phyloP scores from a whole-genome alignment of 2,329 filamentous ascomycete genomes.

The Neurospora sp. region DNA sequence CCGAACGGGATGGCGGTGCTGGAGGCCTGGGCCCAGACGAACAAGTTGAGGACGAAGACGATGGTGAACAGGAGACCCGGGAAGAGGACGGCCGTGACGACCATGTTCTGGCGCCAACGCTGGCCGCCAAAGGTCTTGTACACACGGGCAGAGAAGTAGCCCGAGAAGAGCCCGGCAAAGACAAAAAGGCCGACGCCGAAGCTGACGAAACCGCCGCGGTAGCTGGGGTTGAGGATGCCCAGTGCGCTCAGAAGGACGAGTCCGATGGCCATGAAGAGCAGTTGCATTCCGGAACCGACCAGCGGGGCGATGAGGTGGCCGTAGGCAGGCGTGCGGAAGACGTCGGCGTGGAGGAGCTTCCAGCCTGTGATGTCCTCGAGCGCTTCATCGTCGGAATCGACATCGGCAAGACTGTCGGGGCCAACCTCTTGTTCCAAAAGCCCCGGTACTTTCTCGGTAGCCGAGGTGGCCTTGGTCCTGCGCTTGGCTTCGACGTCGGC shows the following conservation, averaged over 20 bases:
- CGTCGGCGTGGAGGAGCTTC: conserved; percentile 83
- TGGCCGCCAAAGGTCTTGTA: conserved; percentile 76
- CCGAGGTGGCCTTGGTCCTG: conserved; percentile 37
- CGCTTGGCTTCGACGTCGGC: conserved; percentile 56
- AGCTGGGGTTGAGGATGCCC: conserved; percentile 74
- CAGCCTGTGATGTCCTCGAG: conserved; percentile 77
- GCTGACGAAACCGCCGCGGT: conserved; percentile 81
- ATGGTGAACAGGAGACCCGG: conserved; percentile 68
- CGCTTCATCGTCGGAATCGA: conserved; percentile 58
- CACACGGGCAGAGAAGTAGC: conserved; percentile 75
- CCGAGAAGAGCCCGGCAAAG: conserved; percentile 74
- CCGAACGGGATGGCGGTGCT: conserved; percentile 80
- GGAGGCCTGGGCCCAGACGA: conserved; percentile 83
- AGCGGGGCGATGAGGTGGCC: conserved; percentile 70
- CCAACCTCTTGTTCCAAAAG: conserved; percentile 52
- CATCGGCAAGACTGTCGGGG: conserved; percentile 26
- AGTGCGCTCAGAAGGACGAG: conserved; percentile 64
- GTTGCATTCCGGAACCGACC: conserved; percentile 76
- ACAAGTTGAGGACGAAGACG: conserved; percentile 74
- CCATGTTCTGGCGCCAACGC: conserved; percentile 65
- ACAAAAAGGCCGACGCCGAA: conserved; percentile 76
- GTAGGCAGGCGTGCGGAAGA: conserved; percentile 65
- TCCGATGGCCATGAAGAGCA: conserved; percentile 71
- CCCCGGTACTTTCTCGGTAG: conserved; percentile 43
- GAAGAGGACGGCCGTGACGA: conserved; percentile 69